Evolutionary conservation across 2,329 filamentous ascomycete genomes (phyloP).

Genomic region (Colletotrichum sp.): DNA sequence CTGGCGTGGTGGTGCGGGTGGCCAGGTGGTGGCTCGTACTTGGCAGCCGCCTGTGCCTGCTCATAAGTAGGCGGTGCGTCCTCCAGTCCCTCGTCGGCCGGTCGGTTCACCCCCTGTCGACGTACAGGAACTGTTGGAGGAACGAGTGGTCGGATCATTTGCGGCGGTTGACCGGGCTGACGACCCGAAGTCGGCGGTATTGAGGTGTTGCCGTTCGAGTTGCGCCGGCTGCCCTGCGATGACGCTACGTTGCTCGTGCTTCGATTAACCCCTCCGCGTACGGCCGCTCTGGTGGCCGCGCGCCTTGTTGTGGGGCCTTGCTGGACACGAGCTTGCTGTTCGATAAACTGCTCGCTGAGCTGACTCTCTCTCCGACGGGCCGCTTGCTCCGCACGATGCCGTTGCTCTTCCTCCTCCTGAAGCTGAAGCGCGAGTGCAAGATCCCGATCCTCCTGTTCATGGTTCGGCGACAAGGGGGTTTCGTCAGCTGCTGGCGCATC

Average conservation of each 20-base stretch:
- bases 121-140: constrained; percentile 45
- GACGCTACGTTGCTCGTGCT: constrained; percentile 9
- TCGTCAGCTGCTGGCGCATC: constrained; percentile 21
- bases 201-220: constrained; percentile 5
- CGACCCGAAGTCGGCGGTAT: constrained; percentile 5
- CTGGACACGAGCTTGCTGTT: constrained; percentile 58
- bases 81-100: constrained; percentile 45
- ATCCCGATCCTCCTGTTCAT: constrained; percentile 82
- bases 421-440: constrained; percentile 89
- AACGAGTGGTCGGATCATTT: constrained; percentile 52
- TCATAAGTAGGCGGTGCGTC: constrained; percentile 65
- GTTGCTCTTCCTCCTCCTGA: constrained; percentile 91
- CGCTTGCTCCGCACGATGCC: constrained; percentile 66
- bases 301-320: constrained; percentile 31
- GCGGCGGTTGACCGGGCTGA: constrained; percentile 23
- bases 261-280: constrained; percentile 12
- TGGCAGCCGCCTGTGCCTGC: constrained; percentile 56
- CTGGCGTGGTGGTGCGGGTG: constrained; percentile 55
- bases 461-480: constrained; percentile 42
- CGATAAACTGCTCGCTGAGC: constrained; percentile 73
- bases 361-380: constrained; percentile 70
- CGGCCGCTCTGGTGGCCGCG: constrained; percentile 23
- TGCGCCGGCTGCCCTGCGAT: constrained; percentile 10
- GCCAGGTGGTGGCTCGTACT: constrained; percentile 57
- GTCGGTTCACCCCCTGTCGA: constrained; percentile 39